phyloP scores from a whole-genome alignment of 2,329 filamentous ascomycete species.

The Tolypocladium tropicale region DNA sequence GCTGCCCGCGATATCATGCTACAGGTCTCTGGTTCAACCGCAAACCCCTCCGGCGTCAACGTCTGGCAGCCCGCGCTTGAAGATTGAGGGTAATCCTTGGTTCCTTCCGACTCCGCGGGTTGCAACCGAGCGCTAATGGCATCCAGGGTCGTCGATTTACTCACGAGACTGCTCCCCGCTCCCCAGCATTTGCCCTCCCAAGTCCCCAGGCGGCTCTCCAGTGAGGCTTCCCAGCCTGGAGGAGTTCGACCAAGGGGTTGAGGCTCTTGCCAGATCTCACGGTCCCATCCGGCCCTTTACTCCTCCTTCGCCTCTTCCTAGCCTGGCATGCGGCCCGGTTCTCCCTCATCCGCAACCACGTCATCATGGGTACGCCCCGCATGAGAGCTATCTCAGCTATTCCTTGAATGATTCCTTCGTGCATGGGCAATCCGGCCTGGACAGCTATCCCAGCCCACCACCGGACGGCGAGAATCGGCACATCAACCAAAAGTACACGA shows the following conservation, averaged over 20 bases:
- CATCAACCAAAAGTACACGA: constrained; percentile 33
- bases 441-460: constrained; percentile 24
- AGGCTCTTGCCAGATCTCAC: constrained; percentile 21
- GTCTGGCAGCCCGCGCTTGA: constrained; percentile 23
- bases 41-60: constrained; percentile 20
- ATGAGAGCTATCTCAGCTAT: constrained; percentile 13
- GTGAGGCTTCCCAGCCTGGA: constrained; percentile 23
- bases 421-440: constrained; percentile 11
- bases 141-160: constrained; percentile 9
- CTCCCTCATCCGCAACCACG: constrained; percentile 14
- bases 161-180: constrained; percentile 16
- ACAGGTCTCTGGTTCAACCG: constrained; percentile 10
- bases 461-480: constrained; percentile 26
- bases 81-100: constrained; percentile 18
- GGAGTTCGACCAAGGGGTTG: constrained; percentile 28
- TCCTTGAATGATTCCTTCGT: constrained; percentile 12
- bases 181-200: constrained; percentile 10
- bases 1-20: constrained; percentile 9
- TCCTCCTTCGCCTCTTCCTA: constrained; percentile 17
- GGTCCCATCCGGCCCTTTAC: constrained; percentile 16
- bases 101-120: background rate
- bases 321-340: constrained; percentile 11
- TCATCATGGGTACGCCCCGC: constrained; percentile 10
- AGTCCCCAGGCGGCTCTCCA: constrained; percentile 5
- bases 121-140: background rate